Conservation (phyloP, 805 yeast genomes). For the Saccharomyces kudriavzevii region DNA sequence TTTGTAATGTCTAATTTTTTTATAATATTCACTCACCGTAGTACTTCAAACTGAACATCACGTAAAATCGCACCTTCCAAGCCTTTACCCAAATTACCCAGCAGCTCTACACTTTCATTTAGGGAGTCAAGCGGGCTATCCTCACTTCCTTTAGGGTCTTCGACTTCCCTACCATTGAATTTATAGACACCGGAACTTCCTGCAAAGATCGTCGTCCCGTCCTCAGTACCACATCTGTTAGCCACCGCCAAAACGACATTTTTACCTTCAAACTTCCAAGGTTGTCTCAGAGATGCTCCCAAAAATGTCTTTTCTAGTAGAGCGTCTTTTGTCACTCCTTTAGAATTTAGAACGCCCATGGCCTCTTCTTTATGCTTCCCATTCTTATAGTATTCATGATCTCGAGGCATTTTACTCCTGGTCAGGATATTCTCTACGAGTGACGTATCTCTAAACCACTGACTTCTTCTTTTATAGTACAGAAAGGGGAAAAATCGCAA, state of each 20-base stretch:
- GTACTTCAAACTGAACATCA: slow-evolving; percentile 41
- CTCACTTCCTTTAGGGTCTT: slow-evolving; percentile 2
- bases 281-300: slow-evolving; percentile 15
- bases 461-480: slow-evolving; percentile 26
- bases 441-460: slow-evolving; percentile 11
- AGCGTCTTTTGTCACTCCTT: slow-evolving; percentile 12
- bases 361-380: background rate
- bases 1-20: background rate
- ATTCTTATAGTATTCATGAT: background rate
- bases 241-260: slow-evolving; percentile 43
- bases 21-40: slow-evolving; percentile 7
- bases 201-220: slow-evolving; percentile 42
- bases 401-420: background rate
- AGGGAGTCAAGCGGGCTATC: slow-evolving; percentile 32
- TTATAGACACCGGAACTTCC: slow-evolving; percentile 58
- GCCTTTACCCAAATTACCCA: slow-evolving; percentile 55
- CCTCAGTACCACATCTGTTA: slow-evolving; percentile 77
- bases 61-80: slow-evolving; percentile 56
- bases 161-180: slow-evolving; percentile 37
- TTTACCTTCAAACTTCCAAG: slow-evolving; percentile 23
- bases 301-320: slow-evolving; percentile 11
- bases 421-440: background rate
- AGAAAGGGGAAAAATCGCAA: slow-evolving; percentile 58
- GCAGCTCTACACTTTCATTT: slow-evolving; percentile 44
- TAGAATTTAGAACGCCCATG: background rate